Evolutionary conservation across 768 basidiomycete genomes (phyloP), one percentile per base, ranked within the genome.

Genomic region (Xerocomus potaroensis): DNA sequence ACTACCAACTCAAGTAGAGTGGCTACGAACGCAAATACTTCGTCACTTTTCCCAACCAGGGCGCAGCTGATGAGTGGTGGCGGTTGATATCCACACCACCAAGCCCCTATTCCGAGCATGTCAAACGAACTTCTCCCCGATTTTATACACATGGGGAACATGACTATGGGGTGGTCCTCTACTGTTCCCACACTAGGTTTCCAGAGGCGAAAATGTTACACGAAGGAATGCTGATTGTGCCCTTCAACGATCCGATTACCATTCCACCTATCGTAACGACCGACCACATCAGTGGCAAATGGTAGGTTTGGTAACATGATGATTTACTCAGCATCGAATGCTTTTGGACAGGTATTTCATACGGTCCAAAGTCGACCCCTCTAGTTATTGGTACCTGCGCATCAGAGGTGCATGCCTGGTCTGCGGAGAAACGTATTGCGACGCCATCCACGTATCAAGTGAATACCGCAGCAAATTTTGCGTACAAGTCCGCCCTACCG

Each of bases 11-110:
- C 18, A 26, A 12, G 14, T n/a, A 24, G 22, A 12, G 29, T 21
- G 24, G 15, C 33, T 12, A 6, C 5, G 15, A 2, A 29, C 27
- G 16, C 3, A 1, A 23, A 2, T 57, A 51, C 44, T 6, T 65
- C 3, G 52, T 57, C 42, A 50, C 50, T 22, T 65, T 65, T 35
- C 42, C 43, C 10, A 49, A 37, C 11, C 52, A 57, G 32, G 55
- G 48, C 16, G 49, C 55, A 15, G 62, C 62, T 15, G 62, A 62
- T 34, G 52, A 57, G n/a, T 65, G 62, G 61, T 65, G 53, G 55
- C 44, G 61, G 14, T 39, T 45, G 18, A 37, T 65, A 19, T 53
- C 57, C 24, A 50, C 47, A 24, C 50, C 51, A 27, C 5, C 43
- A 12, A 33, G 37, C 32, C 42, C 42, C 21, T 44, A 29, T 19